Base-by-base conservation (phyloP, 495 filamentous ascomycete genomes). In the Penicillium coprophilum region DNA sequence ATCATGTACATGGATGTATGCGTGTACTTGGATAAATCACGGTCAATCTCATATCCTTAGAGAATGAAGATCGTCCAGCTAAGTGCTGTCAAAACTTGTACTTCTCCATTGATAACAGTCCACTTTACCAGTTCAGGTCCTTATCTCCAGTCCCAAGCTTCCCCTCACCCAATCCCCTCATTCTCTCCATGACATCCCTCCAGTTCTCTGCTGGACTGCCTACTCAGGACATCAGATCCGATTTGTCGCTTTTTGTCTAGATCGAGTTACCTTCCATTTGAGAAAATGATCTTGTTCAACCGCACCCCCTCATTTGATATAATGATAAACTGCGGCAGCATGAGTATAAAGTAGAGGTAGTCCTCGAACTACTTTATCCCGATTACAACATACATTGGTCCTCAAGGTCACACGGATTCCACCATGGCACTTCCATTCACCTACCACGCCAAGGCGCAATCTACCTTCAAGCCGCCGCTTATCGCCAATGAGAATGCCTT, bases 401-500 rank as follows among this genome's bases (percentile, higher is more conserved):
- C 34, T 34, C 13, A 6, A 7, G 34, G 8, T 39, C 44, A 11
- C 21, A 46, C 19, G 17, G 2, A 17, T 19, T 13, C 13, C 5
- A 12, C 50, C 51, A 78, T 75, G 71, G 50, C 71, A 17, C 50
- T 61, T 44, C 53, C 65, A 49, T 72, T 78, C 52, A 77, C 70
- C 28, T 80, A 89, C 63, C 84, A 79, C 66, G 65, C 77, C 36
- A 74, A 82, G 60, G 85, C 85, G 5, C 85, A 88, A 65, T 80
- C 76, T 17, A 79, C 76, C 55, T 87, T 84, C 70, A 85, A 88
- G 72, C 87, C 82, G 19, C 85, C 87, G 2, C 76, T 89, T 30
- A 87, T 90, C 55, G 87, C 84, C 19, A 88, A 88, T 63, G 85
- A 88, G 53, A 91, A 92, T 61, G 87, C 87, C 10, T 90, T 78